Base-by-base conservation (phyloP, 441 rosid species). In the Erysimum pusillum region DNA sequence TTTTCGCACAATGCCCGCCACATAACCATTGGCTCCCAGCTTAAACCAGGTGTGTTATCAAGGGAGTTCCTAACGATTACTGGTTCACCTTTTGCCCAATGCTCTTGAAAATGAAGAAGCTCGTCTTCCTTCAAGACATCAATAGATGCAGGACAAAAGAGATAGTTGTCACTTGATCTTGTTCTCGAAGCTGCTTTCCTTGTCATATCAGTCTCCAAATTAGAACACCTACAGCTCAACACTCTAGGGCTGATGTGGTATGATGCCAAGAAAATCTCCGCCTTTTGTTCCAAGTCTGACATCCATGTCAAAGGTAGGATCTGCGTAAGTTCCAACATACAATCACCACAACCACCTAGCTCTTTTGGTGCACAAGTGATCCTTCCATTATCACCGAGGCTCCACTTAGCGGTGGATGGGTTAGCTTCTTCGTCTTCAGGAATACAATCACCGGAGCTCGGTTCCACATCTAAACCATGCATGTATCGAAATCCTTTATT, bases 1-100 rank as follows among this genome's bases (percentile, higher is more conserved):
- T 81, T 83, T 58, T 89, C 86, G 61, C 96, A 87, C 64, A 95
- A 83, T 6, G 97, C 99, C 39, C 97, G 92, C 97, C 92, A 85
- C 97, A 95, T 95, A 9, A 93, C 99, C 89, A 78, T 84, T 7
- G 99, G 99, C 73, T 95, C 97, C 99, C 99, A 95, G 83, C 97
- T 93, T 77, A 93, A 81, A 75, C 86, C 90, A 57, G 89, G 62
- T 18, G 87, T 74, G 69, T 59, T 72, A 65, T 83, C 80, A 36
- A 93, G 93, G 63, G 85, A 81, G 80, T 90, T 81, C 49, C 73
- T 81, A 63, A 89, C 96, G 3, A 93, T 88, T 61, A 95, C 86
- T 0, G 98, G 99, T 74, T 95, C 93, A 9, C 99, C 98, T 79
- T 83, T 93, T 46, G 73, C 66, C 98, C 98, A 93, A 62, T 84